Evolutionary conservation across 192 early-diverging fungal genomes (phyloP).

Genomic region (Neocallimastix lanati): DNA sequence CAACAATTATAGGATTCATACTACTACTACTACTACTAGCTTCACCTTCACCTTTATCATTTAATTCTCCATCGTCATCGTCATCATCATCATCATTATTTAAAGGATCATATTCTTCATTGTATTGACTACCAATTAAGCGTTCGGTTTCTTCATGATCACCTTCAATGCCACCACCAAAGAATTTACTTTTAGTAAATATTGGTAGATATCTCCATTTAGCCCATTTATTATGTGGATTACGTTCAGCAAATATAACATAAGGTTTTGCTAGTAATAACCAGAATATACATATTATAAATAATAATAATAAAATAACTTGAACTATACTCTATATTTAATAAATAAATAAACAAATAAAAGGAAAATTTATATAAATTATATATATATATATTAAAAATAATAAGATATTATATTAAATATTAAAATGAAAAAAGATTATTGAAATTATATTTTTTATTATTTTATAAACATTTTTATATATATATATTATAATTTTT

Average conservation of each 20-base stretch:
- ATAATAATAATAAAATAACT: slow-evolving; percentile 55
- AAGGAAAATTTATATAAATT: too few relatives aligned
- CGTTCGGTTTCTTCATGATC: neutral
- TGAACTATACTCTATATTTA: slow-evolving; percentile 38
- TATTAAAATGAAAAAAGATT: neutral
- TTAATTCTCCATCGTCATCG: neutral
- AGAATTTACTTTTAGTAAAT: neutral
- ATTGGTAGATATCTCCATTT: neutral
- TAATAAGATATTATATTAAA: too few relatives aligned
- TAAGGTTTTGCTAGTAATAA: slow-evolving; percentile 91
- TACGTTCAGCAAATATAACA: slow-evolving; percentile 64
- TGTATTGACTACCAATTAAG: neutral
- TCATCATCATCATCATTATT: neutral
- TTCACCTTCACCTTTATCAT: neutral
- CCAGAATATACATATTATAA: slow-evolving; percentile 85
- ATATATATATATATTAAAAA: too few relatives aligned
- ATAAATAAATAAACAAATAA: too few relatives aligned
- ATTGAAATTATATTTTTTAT: too few relatives aligned
- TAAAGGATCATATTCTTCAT: neutral
- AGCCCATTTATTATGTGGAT: slow-evolving; percentile 1
- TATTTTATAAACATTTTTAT: too few relatives aligned
- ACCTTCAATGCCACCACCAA: neutral
- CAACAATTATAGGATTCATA: neutral
- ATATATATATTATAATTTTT: too few relatives aligned
- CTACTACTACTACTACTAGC: neutral